Evolutionary conservation across 805 yeast genomes (phyloP), one percentile per base, ranked within the genome.

Genomic region (Candida michaelii): DNA sequence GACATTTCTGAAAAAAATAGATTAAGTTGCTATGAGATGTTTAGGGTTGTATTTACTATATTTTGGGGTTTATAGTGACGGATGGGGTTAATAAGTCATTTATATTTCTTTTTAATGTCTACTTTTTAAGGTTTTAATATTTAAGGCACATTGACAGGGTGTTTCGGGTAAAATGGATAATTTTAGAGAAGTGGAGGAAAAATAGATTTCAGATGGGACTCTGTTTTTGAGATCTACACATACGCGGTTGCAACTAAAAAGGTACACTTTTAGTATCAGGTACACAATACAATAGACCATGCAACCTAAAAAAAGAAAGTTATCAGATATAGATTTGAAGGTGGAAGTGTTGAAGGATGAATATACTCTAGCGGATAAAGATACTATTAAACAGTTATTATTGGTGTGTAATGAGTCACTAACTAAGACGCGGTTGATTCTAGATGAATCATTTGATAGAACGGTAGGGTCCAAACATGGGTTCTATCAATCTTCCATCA

Each of bases 361-460:
- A 27, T 77, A 71, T 44, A 83, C 85, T 0, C 54, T 46, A 0
- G 75, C 70, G 3, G 75, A 66, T 29, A 61, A 55, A 4, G 67
- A 58, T 2, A 58, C 65, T 0, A 56, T 82, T 3, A 53, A 73
- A 3, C 89, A 83, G 39, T 54, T 84, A 3, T 63, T 84, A 10
- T 39, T 71, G 1, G 61, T 75, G 0, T 81, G 85, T 51, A 66
- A 69, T 33, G 88, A 85, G 1, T 74, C 82, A 2, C 30, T 80
- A 1, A 56, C 60, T 7, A 44, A 56, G 8, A 75, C 80, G 1
- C 66, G 66, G 31, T 29, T 48, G 0, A 50, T 81, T 17, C 55
- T 82, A 12, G 53, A 62, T 21, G 76, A 73, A 30, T 61, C 63
- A 24, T 52, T 60, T 38, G 46, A 42, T 3, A 35, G 36, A 19